Percentiles rank a stretch among this genome's conserved stretches.
These are phyloP conservation scores for Komagataea norvegica DNA, from an alignment of 1,139 yeast species.

Conservation along the genomic window DNA sequence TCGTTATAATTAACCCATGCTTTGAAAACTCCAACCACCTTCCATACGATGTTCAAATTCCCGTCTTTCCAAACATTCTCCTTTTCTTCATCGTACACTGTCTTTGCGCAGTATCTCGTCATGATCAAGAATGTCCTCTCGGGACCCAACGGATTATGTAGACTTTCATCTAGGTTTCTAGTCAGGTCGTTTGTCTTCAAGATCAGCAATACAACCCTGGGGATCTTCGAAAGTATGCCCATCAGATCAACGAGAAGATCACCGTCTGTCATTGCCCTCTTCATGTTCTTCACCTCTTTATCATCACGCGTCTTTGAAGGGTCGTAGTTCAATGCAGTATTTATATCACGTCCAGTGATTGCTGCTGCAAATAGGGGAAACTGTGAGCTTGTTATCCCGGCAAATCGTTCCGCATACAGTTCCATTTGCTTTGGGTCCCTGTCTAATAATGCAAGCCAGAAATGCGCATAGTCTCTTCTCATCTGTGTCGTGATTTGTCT, in stretches of 20 bases:
- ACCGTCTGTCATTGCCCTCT: slow-evolving; percentile 51
- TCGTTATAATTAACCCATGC: slow-evolving; percentile 51
- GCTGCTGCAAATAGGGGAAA: slow-evolving; percentile 89
- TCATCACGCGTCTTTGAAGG: slow-evolving; percentile 51
- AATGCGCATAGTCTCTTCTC: slow-evolving; percentile 80
- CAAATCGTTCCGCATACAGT: slow-evolving; percentile 69
- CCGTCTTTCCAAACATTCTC: slow-evolving; percentile 33
- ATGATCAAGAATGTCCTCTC: slow-evolving; percentile 83
- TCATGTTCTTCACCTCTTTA: slow-evolving; percentile 61
- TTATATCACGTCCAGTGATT: slow-evolving; percentile 81
- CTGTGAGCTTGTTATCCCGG: slow-evolving; percentile 74
- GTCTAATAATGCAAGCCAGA: slow-evolving; percentile 87
- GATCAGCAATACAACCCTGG: slow-evolving; percentile 78
- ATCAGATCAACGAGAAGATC: slow-evolving; percentile 72
- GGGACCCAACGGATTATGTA: slow-evolving; percentile 80
- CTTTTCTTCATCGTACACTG: slow-evolving; percentile 64
- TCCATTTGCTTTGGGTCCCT: slow-evolving; percentile 63
- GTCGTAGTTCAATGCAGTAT: slow-evolving; percentile 63
- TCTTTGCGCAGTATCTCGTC: slow-evolving; percentile 83
- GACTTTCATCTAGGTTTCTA: slow-evolving; percentile 77
- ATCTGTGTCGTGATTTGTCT: slow-evolving; percentile 74
- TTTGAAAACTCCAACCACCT: slow-evolving; percentile 35
- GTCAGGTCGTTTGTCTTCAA: slow-evolving; percentile 93
- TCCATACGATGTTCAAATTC: slow-evolving; percentile 34
- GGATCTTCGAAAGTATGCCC: slow-evolving; percentile 74